Evolutionary conservation across 164 flowering plant species (phyloP), one percentile per base, ranked within the genome.

Genomic region (Hamamelis virginiana): DNA sequence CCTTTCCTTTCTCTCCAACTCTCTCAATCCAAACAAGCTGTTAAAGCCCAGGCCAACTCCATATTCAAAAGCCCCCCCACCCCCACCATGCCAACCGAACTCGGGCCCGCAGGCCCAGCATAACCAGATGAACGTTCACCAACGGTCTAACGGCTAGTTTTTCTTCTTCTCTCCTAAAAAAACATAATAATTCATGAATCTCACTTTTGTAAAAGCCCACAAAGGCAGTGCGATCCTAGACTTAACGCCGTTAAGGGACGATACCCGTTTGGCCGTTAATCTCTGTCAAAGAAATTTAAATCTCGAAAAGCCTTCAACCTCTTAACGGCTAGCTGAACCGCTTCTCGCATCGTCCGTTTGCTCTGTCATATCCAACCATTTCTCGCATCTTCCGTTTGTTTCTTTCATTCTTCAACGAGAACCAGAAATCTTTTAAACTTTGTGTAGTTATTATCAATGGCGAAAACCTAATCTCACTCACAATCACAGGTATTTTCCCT

Each of bases 251-350:
- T 51, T 51, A 18, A 18, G 6, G 41, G 41, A 33, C 41, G 41
- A 33, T 33, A 2, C 2, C 4, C 6, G 2, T 33, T 6, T 33
- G 4, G 41, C 41, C 41, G 41, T 33, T 33, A 33, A 33, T 33
- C 55, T 51, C 55, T 27, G 22, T 22, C 59, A 23, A 11, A 3
- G 11, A 25, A 22, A 10, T 55, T 55, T 22, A 22, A 55, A 55
- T 16, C 14, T 26, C 22, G 27, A 55, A 23, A 1, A 26, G 28
- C 9, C 3, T 21, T 2, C 59, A 21, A 8, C 59, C 28, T 45
- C 47, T 62, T 15, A 69, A 69, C 72, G 72, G 72, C 72, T 69
- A 33, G 5, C 45, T 61, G 9, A 19, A 55, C 59, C 12, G 4
- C 59, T 22, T 22, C 28, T 55, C 59, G 10, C 11, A 23, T 9